Evolutionary conservation across 2,329 filamentous ascomycete genomes (phyloP).

Genomic region (Trichoderma harzianum): DNA sequence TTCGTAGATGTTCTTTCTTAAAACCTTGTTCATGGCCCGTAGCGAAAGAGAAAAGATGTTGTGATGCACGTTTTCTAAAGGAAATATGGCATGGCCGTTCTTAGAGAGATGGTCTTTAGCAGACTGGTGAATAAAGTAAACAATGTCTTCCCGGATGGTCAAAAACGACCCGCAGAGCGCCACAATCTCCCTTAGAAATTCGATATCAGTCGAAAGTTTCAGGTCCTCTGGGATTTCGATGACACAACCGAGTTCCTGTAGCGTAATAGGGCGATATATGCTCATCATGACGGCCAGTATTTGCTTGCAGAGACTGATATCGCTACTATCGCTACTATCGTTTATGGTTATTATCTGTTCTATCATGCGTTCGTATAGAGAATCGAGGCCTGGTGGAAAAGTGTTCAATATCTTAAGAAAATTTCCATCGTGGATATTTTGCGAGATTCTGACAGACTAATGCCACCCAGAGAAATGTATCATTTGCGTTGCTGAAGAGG

Average conservation of each 20-base stretch:
- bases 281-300: slow-evolving; percentile 33
- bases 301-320: slow-evolving; percentile 30
- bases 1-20: slow-evolving; percentile 26
- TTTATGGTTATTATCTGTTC: slow-evolving; percentile 27
- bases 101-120: slow-evolving; percentile 41
- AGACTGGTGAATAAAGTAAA: slow-evolving; percentile 43
- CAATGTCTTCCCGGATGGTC: slow-evolving; percentile 27
- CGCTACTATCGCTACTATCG: slow-evolving; percentile 11
- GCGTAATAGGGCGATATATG: slow-evolving; percentile 35
- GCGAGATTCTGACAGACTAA: slow-evolving; percentile 24
- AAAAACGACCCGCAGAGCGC: slow-evolving; percentile 40
- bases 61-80: background rate
- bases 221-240: background rate
- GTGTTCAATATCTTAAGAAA: slow-evolving; percentile 19
- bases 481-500: slow-evolving; percentile 32
- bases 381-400: slow-evolving; percentile 35
- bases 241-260: slow-evolving; percentile 28
- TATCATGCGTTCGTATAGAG: slow-evolving; percentile 40
- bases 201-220: slow-evolving; percentile 10
- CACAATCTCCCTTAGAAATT: slow-evolving; percentile 29
- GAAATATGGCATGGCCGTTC: slow-evolving; percentile 22
- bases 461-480: slow-evolving; percentile 32
- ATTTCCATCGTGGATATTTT: slow-evolving; percentile 20
- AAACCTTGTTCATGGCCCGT: slow-evolving; percentile 17
- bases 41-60: slow-evolving; percentile 3